phyloP scores from a whole-genome alignment of 768 basidiomycete genomes.

The Dioszegia aurantiaca region DNA sequence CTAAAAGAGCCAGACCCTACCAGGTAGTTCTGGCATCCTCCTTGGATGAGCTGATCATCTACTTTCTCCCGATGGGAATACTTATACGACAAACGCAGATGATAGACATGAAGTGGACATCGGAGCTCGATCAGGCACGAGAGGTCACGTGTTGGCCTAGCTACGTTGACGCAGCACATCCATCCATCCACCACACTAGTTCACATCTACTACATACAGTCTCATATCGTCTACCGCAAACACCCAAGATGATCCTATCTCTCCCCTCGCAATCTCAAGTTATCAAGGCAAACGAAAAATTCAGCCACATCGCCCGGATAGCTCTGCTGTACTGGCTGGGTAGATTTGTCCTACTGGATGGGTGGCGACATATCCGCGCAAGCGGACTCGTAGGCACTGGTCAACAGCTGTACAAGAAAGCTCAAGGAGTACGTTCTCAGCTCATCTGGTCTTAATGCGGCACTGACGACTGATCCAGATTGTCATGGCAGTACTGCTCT shows the following conservation, averaged over 20 bases:
- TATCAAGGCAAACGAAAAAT: conserved; percentile 6
- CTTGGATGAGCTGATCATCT: no score
- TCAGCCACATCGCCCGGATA: conserved; percentile 25
- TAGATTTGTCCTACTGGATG: conserved; percentile 25
- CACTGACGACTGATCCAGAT: conserved; percentile 9
- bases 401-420: conserved; percentile 15
- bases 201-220: no score
- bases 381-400: conserved; percentile 29
- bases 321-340: conserved; percentile 34
- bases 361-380: conserved; percentile 44
- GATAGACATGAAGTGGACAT: no score
- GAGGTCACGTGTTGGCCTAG: no score
- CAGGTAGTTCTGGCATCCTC: conserved; percentile 62
- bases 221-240: no score
- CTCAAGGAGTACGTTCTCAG: conserved; percentile 27
- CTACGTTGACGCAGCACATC: no score
- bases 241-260: neutral
- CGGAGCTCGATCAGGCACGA: no score
- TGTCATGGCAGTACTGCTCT: conserved; percentile 37
- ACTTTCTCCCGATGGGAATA: no score
- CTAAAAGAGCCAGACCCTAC: conserved; percentile 41
- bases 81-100: no score
- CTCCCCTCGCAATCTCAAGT: neutral
- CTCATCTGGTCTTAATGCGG: neutral
- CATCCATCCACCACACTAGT: no score